Evolutionary conservation across 345 rosid species (phyloP), one percentile per base, ranked within the genome.

Genomic region (Eucalyptus pumila): DNA sequence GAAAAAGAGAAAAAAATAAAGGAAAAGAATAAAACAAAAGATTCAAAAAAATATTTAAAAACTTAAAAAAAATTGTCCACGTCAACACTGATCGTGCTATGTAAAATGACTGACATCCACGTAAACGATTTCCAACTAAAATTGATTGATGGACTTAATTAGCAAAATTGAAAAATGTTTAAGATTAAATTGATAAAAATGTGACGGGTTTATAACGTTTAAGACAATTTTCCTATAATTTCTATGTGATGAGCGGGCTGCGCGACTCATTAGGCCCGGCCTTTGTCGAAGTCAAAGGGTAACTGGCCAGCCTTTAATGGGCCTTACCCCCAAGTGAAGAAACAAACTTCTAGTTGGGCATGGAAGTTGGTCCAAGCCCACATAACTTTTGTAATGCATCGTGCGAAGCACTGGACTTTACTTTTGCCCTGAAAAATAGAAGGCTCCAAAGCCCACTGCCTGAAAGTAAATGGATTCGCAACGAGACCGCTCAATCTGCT

Each of bases 11-110:
- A 50, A 50, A 49, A 14, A 50, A 5, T 14, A 50, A 44, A 44
- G 45, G 6, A 50, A 50, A 50, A 50, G 6, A 15, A 50, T 50
- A 13, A 14, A 50, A 2, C 16, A 50, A 50, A 50, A 50, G 6
- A 13, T 14, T 13, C 3, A 0, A 50, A 50, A 15, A 50, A 50
- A 50, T 50, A 14, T 50, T 50, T 1, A 50, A 50, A 50, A 13
- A 14, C 1, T 13, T 4, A 6, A 6, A 50, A 50, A 4, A 50
- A 50, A 50, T 49, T 12, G 9, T 44, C 9, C 2, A 50, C 17
- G 0, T 50, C 17, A 14, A 50, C 1, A 50, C 16, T 15, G 0
- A 6, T 13, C 51, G 6, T 50, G 51, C 2, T 23, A 54, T 21
- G 11, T 54, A 54, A 19, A 23, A 54, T 54, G 11, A 2, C 0